phyloP scores from a whole-genome alignment of 441 rosid species.

The Theobroma grandiflorum region DNA sequence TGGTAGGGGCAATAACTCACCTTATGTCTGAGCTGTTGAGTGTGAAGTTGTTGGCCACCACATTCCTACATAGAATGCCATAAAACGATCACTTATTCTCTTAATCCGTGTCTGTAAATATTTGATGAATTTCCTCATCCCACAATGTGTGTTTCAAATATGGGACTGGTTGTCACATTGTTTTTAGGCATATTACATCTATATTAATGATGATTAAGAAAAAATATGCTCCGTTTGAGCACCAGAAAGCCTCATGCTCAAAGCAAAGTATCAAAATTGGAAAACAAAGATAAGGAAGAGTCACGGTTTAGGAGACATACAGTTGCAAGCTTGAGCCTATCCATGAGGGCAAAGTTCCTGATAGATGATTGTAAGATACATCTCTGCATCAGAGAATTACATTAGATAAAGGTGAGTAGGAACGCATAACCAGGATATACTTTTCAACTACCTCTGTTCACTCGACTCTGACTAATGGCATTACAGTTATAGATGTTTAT shows the following conservation, averaged over 20 bases:
- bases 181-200: too few relatives aligned
- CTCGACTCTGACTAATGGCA: not conserved
- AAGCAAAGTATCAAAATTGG: not conserved
- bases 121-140: too few relatives aligned
- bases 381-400: conserved; percentile 50
- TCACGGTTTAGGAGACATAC: conserved; percentile 40
- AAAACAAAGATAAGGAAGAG: not conserved
- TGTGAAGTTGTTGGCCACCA: conserved; percentile 65
- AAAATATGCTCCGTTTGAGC: not conserved
- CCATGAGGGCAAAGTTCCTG: conserved; percentile 72
- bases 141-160: too few relatives aligned
- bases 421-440: not conserved
- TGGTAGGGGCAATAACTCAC: conserved; percentile 32
- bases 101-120: too few relatives aligned
- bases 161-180: too few relatives aligned
- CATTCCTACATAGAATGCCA: conserved; percentile 52
- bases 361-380: conserved; percentile 68
- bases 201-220: too few relatives aligned
- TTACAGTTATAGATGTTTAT: not conserved
- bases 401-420: not conserved
- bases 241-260: not conserved
- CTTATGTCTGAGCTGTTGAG: conserved; percentile 45
- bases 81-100: not conserved
- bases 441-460: not conserved
- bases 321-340: conserved; percentile 46